A percentile compares a stretch with the other conserved stretches of the same genome.
phyloP scores from a whole-genome alignment of 1,284 basidiomycete species.

The Marasmius oreades region DNA sequence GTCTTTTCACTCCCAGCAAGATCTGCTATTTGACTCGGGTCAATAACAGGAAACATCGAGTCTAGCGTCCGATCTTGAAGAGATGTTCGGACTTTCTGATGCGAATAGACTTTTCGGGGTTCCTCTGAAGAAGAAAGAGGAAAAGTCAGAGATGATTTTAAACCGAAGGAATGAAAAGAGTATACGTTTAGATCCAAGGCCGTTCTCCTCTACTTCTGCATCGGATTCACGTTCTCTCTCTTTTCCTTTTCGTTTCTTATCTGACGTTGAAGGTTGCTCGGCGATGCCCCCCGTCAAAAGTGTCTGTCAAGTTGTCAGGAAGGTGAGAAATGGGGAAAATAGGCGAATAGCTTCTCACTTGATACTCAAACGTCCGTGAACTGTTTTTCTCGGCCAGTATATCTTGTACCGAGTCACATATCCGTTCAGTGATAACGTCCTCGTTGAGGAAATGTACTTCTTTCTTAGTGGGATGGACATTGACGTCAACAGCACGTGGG shows the following conservation, averaged over 20 bases:
- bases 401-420: conserved; percentile 73
- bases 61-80: conserved; percentile 87
- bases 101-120: conserved; percentile 53
- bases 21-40: conserved; percentile 41
- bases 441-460: conserved; percentile 96
- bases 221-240: conserved; percentile 33
- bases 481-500: conserved; percentile 90
- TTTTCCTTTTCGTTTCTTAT: conserved; percentile 43
- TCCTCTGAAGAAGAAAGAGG: conserved; percentile 12
- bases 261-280: conserved; percentile 25
- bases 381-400: conserved; percentile 65
- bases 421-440: conserved; percentile 79
- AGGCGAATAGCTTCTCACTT: conserved; percentile 42
- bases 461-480: conserved; percentile 97
- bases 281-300: conserved; percentile 52
- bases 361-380: conserved; percentile 79
- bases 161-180: neutral
- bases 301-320: conserved; percentile 41
- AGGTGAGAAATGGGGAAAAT: neutral
- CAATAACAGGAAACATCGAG: conserved; percentile 79
- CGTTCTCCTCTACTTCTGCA: conserved; percentile 31
- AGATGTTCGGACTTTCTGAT: conserved; percentile 93
- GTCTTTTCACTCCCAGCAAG: conserved; percentile 12
- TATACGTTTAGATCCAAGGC: neutral
- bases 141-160: too few species aligned